A percentile compares a stretch with the other conserved stretches of the same genome.
Evolutionary conservation across 805 yeast genomes (phyloP).

Genomic region (Jamesozyma lodderae): DNA sequence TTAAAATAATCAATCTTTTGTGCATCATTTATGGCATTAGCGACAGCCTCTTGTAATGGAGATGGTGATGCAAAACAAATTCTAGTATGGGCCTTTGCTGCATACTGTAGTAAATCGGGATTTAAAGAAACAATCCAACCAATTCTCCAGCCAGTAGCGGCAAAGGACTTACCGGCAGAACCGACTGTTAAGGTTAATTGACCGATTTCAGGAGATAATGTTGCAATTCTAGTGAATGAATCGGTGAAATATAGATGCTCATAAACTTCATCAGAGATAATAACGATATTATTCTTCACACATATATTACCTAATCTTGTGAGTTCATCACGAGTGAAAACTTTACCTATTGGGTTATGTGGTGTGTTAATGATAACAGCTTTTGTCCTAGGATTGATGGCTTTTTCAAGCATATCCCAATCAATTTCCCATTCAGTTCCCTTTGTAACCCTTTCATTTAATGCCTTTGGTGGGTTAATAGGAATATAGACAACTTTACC

Average conservation of each 20-base stretch:
- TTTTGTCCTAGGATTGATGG: constrained; percentile 70
- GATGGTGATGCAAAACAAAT: constrained; percentile 88
- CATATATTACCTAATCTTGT: constrained; percentile 70
- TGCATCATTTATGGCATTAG: constrained; percentile 64
- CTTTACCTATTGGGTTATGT: constrained; percentile 93
- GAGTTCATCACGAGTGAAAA: constrained; percentile 70
- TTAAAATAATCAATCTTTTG: constrained; percentile 57
- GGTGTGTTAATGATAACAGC: constrained; percentile 87
- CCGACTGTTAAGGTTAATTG: constrained; percentile 83
- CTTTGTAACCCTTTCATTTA: constrained; percentile 50
- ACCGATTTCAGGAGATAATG: constrained; percentile 68
- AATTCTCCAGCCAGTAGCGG: constrained; percentile 99
- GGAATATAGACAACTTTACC: constrained; percentile 86
- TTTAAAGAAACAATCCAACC: constrained; percentile 87
- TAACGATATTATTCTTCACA: constrained; percentile 70
- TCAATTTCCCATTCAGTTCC: constrained; percentile 87
- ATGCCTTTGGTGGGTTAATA: constrained; percentile 71
- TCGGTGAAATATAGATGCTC: constrained; percentile 73
- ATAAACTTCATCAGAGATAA: constrained; percentile 91
- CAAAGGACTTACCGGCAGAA: constrained; percentile 94
- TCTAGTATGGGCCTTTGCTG: constrained; percentile 83
- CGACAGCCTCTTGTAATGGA: constrained; percentile 87
- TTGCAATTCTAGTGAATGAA: constrained; percentile 73
- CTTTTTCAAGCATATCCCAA: constrained; percentile 62
- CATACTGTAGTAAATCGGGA: constrained; percentile 70